Evolutionary conservation across 768 basidiomycete species (phyloP), one percentile per base, ranked within the genome.

Genomic region (Coprinopsis marcescibilis): DNA sequence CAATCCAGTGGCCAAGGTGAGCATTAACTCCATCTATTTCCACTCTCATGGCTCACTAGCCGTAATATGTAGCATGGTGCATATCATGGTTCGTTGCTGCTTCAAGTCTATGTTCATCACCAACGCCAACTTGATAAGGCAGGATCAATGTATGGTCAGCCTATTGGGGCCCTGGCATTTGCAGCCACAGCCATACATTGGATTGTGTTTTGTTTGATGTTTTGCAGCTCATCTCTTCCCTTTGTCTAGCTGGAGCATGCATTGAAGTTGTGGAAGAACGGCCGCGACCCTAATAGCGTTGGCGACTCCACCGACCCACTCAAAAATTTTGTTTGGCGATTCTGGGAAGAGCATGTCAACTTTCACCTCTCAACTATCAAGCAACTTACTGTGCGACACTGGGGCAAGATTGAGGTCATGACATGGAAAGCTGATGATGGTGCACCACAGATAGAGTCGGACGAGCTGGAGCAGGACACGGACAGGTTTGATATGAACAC

Each of bases 211-310:
- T 11, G 35, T 17, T 17, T 37, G 11, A 11, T 7, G 6, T 11
- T 17, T 11, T 7, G 17, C 35, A 10, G 7, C 11, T 19, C 13
- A n/a, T 19, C 14, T 13, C 20, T 35, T 43, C 3, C 33, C 15
- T 30, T 12, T 14, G 14, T 32, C 29, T n/a, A 46, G 45, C 45
- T 46, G 15, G 45, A 46, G 25, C 45, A 25, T 7, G 45, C 45
- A 6, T 23, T 46, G 21, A 38, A 25, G 12, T 15, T 27, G 8
- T 46, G 45, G 45, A 46, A 38, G 24, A 29, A 19, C 3, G 45
- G 45, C 3, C 23, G 25, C 13, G 5, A n/a, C 5, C 5, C 17
- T 2, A 12, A 26, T 2, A 15, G 39, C 8, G 10, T 13, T 2
- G 20, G 20, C 15, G 29, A n/a, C n/a, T n/a, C n/a, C n/a, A n/a